Percentiles rank a stretch among this genome's conserved stretches.
Conservation (phyloP, 2,329 filamentous ascomycete species). For the Camptophora hylomeconis region DNA sequence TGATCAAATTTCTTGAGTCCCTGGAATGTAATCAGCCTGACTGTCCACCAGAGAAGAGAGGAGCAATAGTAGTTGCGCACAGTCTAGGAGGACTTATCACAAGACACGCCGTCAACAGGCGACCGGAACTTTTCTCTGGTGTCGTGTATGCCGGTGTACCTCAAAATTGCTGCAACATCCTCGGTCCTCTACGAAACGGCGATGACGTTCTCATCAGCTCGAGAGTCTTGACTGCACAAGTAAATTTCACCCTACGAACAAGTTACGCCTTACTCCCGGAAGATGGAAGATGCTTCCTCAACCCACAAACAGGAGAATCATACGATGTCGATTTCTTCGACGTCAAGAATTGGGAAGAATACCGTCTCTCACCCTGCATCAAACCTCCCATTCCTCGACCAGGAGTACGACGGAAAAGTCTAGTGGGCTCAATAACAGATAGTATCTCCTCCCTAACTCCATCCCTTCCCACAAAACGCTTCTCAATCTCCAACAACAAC, state of each 20-base stretch:
- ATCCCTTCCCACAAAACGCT: conserved; percentile 17
- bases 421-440: conserved; percentile 35
- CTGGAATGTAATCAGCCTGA: conserved; percentile 60
- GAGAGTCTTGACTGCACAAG: conserved; percentile 77
- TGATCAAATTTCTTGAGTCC: conserved; percentile 60
- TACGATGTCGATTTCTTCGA: conserved; percentile 79
- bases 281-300: conserved; percentile 75
- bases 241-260: conserved; percentile 83
- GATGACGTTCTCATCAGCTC: conserved; percentile 84
- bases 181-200: conserved; percentile 81
- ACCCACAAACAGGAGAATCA: conserved; percentile 65
- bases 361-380: conserved; percentile 66
- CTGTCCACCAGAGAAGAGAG: conserved; percentile 41
- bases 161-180: conserved; percentile 77
- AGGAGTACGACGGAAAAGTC: conserved; percentile 24
- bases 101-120: conserved; percentile 72
- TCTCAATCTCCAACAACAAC: conserved; percentile 10
- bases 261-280: conserved; percentile 76
- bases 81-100: conserved; percentile 77
- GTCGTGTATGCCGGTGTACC: conserved; percentile 78
- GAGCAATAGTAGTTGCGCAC: conserved; percentile 74
- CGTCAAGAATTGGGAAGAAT: conserved; percentile 63
- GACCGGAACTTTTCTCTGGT: conserved; percentile 73
- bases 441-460: conserved; percentile 28
- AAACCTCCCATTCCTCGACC: conserved; percentile 46